Base-by-base conservation (phyloP, 176 grass and related monocot species). In the Hsuehochloa calcarea region DNA sequence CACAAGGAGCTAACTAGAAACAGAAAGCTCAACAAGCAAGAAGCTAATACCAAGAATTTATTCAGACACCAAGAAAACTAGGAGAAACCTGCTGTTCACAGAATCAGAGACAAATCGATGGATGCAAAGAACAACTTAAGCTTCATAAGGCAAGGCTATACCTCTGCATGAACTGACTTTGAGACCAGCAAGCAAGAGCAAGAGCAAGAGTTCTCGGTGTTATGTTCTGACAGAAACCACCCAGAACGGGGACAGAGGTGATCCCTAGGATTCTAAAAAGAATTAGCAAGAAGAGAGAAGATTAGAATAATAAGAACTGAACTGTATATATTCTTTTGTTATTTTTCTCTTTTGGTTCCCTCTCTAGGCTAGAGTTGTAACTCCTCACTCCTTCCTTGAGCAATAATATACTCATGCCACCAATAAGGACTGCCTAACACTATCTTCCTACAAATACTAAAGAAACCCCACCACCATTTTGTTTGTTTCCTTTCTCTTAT, bases 401-500 rank as follows among this genome's bases (percentile, higher is more conserved):
- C 85, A 88, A 87, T 92, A 92, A 85, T 92, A 92, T 92, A 95
- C 66, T 80, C 47, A 52, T 78, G 69, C 52, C 81, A 83, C 88
- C 90, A 94, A 88, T 90, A 87, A 78, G 93, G 77, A 40, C 77
- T 60, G 80, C 89, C 75, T 87, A 91, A 91, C 89, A 84, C 76
- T 87, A 84, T 87, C 80, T 80, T 54, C 80, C 77, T 78, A 51
- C 60, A 88, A 87, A 92, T 91, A 80, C 79, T 85, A 92, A 88
- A 88, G 60, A 86, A 86, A 86, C 90, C 89, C 89, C 85, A 91
- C 89, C 67, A 87, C 78, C 26, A 52, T 82, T 92, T 90, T 90
- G 86, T 90, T 90, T 87, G 86, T 84, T 89, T 80, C 82, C 82
- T 80, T 65, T 35, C 56, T 5, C 74, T 94, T 88, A 87, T 85